Base-by-base conservation (phyloP, 2,329 filamentous ascomycete species). In the Scedosporium dehoogii region DNA sequence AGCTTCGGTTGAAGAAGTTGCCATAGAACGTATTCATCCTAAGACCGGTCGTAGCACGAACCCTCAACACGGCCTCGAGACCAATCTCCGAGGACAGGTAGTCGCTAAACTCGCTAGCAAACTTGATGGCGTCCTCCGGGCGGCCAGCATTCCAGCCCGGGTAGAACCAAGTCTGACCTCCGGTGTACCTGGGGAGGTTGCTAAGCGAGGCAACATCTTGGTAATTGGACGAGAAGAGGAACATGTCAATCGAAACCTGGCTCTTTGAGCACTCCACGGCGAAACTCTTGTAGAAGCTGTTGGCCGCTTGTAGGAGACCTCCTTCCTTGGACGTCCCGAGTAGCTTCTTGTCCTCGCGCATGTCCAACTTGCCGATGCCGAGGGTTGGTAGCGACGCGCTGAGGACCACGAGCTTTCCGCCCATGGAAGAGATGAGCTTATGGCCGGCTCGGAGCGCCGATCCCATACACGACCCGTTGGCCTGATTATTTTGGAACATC, bases 1-100 rank as follows among this genome's bases (percentile, higher is more conserved):
- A 97, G 73, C 91, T 96, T 68, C 94, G 85, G 79, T 97, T 99
- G 82, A 99, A 99, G 77, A 99, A 99, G 79, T 99, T 99, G 68
- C 94, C 94, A 75, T 97, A 99, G 77, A 99, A 99, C 1, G 93
- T 92, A 78, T 88, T 96, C 90, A 97, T 97, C 61, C 94, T 87
- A 64, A 99, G 78, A 60, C 94, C 94, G 25, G 92, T 97, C 1
- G 92, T 97, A 18, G 94, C 94, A 67, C 94, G 88, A 46, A 99
- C 94, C 72, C 94, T 89, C 62, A 99, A 87, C 44, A 99, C 94
- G 53, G 94, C 94, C 76, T 99, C 94, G 42, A 99, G 78, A 0
- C 93, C 94, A 71, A 99, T 97, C 74, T 99, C 94, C 0, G 92
- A 87, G 9, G 92, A 97, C n/a, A 99, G 79, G 71, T 94, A 96